Evolutionary conservation across 345 rosid species (phyloP).

Genomic region (Abelmoschus esculentus): DNA sequence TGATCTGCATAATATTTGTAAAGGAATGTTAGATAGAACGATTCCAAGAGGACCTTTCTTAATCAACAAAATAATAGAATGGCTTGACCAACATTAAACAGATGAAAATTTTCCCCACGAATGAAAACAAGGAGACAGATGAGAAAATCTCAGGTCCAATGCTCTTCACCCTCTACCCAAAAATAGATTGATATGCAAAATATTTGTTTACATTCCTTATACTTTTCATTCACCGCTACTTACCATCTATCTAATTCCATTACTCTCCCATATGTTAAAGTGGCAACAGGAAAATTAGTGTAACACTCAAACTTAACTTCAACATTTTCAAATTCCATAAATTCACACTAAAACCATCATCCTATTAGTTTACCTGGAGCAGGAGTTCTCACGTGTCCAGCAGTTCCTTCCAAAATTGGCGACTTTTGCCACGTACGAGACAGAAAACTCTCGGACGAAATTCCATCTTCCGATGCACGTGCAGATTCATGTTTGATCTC

Average conservation of each 20-base stretch:
- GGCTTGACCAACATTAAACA: not conserved
- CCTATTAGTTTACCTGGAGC: constrained; percentile 54
- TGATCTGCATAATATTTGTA: constrained; percentile 41
- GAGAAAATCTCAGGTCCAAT: not conserved
- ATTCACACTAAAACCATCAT: not conserved
- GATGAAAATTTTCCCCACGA: not conserved
- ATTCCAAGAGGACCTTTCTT: not conserved
- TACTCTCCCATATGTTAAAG: not conserved
- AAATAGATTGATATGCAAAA: too few relatives aligned
- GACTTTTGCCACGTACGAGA: constrained; percentile 60
- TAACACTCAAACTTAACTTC: not conserved
- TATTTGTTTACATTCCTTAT: not conserved
- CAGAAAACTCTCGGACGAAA: constrained; percentile 48
- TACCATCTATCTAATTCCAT: not conserved
- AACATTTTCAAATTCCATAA: not conserved
- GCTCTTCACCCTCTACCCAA: not conserved
- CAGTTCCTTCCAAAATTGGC: constrained; percentile 43
- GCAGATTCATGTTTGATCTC: constrained; percentile 53
- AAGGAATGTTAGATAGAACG: constrained; percentile 9
- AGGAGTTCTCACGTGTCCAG: constrained; percentile 32
- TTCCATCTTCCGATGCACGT: constrained; percentile 60
- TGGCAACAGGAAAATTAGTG: not conserved
- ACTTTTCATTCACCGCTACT: not conserved
- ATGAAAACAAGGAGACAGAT: not conserved
- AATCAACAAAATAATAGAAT: not conserved